A percentile compares a stretch with the other conserved stretches of the same genome.
Conservation (phyloP, 495 filamentous ascomycete species). For the Aspergillus indologenus region DNA sequence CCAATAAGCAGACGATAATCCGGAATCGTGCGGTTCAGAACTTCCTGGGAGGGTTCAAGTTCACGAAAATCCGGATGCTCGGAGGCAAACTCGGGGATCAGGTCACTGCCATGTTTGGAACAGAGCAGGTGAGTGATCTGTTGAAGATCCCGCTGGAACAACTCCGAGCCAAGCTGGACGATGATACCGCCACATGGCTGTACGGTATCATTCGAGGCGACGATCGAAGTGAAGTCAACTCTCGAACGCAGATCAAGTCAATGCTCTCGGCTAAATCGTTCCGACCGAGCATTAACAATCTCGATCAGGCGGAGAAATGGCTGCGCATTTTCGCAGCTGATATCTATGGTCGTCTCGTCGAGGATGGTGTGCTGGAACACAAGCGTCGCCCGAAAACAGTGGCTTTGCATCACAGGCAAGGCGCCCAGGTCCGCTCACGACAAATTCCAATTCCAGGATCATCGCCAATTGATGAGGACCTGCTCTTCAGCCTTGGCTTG, state of each 20-base stretch:
- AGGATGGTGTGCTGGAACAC: constrained; percentile 89
- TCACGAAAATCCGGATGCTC: constrained; percentile 93
- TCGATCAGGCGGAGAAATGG: constrained; percentile 85
- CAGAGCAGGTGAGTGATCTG: constrained; percentile 75
- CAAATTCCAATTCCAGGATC: constrained; percentile 76
- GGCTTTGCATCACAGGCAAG: constrained; percentile 74
- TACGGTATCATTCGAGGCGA: constrained; percentile 83
- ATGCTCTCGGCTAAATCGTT: constrained; percentile 99
- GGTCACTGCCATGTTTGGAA: constrained; percentile 70
- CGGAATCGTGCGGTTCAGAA: constrained; percentile 76
- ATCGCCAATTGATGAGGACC: constrained; percentile 63
- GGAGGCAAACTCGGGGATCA: constrained; percentile 95
- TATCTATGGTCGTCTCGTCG: constrained; percentile 83
- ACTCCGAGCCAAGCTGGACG: constrained; percentile 73
- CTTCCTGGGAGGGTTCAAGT: constrained; percentile 83
- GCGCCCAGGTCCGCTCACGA: constrained; percentile 66
- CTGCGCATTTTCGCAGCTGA: constrained; percentile 89
- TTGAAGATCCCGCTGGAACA: constrained; percentile 71
- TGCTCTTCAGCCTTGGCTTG: constrained; percentile 75
- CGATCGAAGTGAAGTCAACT: constrained; percentile 83
- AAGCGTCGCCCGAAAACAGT: constrained; percentile 82
- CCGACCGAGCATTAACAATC: constrained; percentile 71
- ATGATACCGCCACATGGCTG: constrained; percentile 85
- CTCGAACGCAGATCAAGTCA: constrained; percentile 89
- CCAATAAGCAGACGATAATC: constrained; percentile 87